Evolutionary conservation across 495 filamentous ascomycete genomes (phyloP), one percentile per base, ranked within the genome.

Genomic region (Tuber brumale): DNA sequence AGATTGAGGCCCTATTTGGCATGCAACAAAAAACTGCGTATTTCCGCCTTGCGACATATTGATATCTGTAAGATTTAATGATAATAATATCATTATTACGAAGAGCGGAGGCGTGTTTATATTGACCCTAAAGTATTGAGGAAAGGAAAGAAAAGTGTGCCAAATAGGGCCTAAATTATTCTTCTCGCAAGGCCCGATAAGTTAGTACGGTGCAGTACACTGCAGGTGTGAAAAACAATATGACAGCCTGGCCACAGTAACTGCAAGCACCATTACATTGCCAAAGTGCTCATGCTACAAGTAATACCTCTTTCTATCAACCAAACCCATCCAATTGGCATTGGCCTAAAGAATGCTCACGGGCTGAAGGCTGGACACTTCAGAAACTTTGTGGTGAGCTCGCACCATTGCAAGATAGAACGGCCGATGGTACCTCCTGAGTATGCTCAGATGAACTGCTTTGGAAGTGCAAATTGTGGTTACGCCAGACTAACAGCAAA

Each of bases 381-480:
- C n/a, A 14, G 51, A n/a, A 27, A 27, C 51, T 9, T 61, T 31
- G 6, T 1, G 51, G 43, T 97, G 97, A 46, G 97, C 89, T 72
- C 85, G 80, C 4, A 97, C 86, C 88, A 97, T 91, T 76, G 87
- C 85, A 35, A 89, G 83, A 79, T 93, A 97, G 74, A 98, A 84
- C 74, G 94, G 93, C 0, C 90, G 90, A 83, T 96, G 94, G 73
- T 96, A 91, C 35, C 89, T 86, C 82, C 93, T 92, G 86, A 97
- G 84, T 14, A 94, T 92, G 83, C 95, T 90, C 1, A 94, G 94
- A 81, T 97, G 92, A 91, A 93, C 97, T 0, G 93, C 95, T 82
- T 90, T 89, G 9, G 93, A 93, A 16, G 94, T 92, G 81, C 97
- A 97, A 76, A 97, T 92, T 7, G 94, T 97, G 77, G 91, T 88